Evolutionary conservation across 2,329 filamentous ascomycete species (phyloP).

Genomic region (Rachicladosporium sp.): DNA sequence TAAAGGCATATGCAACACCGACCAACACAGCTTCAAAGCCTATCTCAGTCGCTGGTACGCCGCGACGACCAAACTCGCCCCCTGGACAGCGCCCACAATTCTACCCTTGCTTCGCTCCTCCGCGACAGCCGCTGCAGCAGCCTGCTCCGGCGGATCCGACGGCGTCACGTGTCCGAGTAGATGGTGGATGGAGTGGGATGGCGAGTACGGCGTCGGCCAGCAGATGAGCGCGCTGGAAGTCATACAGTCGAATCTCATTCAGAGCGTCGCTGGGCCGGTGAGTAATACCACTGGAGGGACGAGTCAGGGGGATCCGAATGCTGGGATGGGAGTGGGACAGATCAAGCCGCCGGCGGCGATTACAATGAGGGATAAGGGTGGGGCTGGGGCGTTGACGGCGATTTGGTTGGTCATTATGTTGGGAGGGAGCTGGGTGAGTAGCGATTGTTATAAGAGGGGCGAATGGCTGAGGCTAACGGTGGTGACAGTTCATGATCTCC

Average conservation of each 20-base stretch:
- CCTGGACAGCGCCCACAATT: conserved; percentile 41
- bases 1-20: conserved; percentile 27
- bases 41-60: conserved; percentile 37
- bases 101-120: conserved; percentile 41
- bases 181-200: conserved; percentile 33
- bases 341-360: conserved; percentile 23
- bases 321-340: conserved; percentile 25
- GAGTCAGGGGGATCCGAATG: conserved; percentile 32
- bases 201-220: conserved; percentile 38
- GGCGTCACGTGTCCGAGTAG: conserved; percentile 33
- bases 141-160: conserved; percentile 38
- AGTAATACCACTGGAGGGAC: conserved; percentile 39
- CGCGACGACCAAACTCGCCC: conserved; percentile 44
- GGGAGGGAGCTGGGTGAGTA: conserved; percentile 5
- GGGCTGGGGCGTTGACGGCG: conserved; percentile 54
- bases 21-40: conserved; percentile 33
- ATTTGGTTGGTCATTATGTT: conserved; percentile 31
- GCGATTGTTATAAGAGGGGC: too few species aligned
- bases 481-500: too few species aligned
- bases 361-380: conserved; percentile 50
- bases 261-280: conserved; percentile 25
- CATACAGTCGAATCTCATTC: conserved; percentile 31
- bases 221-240: conserved; percentile 42
- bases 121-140: conserved; percentile 41
- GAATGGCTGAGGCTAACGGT: too few species aligned